A percentile compares a stretch with the other conserved stretches of the same genome.
Evolutionary conservation across 129 eudicot genomes (phyloP).

Genomic region (Pseudognaphalium luteoalbum): DNA sequence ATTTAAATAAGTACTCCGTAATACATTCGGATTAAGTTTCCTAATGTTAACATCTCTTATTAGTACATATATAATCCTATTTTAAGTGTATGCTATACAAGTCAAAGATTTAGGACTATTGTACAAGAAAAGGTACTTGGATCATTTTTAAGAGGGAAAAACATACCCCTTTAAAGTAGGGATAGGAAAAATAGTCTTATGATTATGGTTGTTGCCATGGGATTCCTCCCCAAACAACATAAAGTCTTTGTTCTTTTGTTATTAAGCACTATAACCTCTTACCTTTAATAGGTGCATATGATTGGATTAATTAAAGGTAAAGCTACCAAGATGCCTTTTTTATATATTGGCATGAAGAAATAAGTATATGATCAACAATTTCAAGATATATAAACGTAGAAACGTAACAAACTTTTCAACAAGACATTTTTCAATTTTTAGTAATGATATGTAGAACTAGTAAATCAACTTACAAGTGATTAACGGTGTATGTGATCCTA

Average conservation of each 20-base stretch:
- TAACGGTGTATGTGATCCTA: neutral
- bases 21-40: neutral
- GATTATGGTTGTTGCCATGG: neutral
- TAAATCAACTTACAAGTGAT: too few relatives aligned
- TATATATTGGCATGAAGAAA: too few relatives aligned
- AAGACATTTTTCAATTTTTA: neutral
- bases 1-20: neutral
- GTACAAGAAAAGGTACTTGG: neutral
- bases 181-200: neutral
- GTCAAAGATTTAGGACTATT: constrained; percentile 2
- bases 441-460: too few relatives aligned
- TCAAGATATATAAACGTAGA: too few relatives aligned
- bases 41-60: too few relatives aligned
- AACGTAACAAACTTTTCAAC: neutral
- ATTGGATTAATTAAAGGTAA: neutral
- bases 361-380: too few relatives aligned
- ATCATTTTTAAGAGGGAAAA: neutral
- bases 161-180: constrained; percentile 13
- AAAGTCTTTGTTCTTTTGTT: constrained; percentile 7
- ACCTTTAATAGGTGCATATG: neutral
- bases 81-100: neutral
- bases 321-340: too few relatives aligned
- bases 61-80: too few relatives aligned
- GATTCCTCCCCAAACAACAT: constrained; percentile 1
- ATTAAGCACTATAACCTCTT: neutral